A percentile compares a stretch with the other conserved stretches of the same genome.
phyloP scores from a whole-genome alignment of 106 monocot genomes.

The Allium fistulosum region DNA sequence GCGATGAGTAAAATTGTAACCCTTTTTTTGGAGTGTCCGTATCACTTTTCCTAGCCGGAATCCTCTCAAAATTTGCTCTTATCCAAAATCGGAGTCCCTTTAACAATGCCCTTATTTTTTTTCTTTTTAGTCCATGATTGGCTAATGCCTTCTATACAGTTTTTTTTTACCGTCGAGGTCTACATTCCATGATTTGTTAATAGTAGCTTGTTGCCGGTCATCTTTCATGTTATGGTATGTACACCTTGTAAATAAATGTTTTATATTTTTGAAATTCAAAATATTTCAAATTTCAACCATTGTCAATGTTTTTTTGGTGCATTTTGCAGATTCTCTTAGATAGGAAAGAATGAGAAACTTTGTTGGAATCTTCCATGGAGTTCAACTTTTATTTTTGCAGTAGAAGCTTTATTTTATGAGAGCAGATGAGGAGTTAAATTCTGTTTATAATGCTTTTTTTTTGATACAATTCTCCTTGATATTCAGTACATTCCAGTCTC shows the following conservation, averaged over 20 bases:
- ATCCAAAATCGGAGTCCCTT: not conserved
- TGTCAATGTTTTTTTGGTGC: too few relatives aligned
- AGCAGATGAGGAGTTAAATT: conserved; percentile 13
- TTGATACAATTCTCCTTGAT: conserved; percentile 11
- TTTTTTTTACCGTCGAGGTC: too few relatives aligned
- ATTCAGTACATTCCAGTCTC: conserved; percentile 9
- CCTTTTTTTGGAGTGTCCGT: too few relatives aligned
- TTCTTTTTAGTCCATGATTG: not conserved
- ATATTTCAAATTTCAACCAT: too few relatives aligned
- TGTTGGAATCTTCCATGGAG: conserved; percentile 9
- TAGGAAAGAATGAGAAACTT: conserved; percentile 14
- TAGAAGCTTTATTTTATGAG: conserved; percentile 11
- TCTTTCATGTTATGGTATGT: not conserved
- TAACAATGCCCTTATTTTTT: not conserved
- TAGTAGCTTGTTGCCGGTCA: too few relatives aligned
- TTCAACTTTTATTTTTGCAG: conserved; percentile 16
- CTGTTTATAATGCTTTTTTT: conserved; percentile 38
- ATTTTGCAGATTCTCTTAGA: not conserved
- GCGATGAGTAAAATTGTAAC: too few relatives aligned
- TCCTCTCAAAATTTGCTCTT: too few relatives aligned
- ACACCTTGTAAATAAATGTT: not conserved
- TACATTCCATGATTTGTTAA: too few relatives aligned
- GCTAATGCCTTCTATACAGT: too few relatives aligned
- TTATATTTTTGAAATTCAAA: too few relatives aligned
- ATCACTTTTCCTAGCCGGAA: too few relatives aligned